Percentiles rank a stretch among this genome's conserved stretches.
Conservation (phyloP, 345 rosid species). For the Syzygium aqueum region DNA sequence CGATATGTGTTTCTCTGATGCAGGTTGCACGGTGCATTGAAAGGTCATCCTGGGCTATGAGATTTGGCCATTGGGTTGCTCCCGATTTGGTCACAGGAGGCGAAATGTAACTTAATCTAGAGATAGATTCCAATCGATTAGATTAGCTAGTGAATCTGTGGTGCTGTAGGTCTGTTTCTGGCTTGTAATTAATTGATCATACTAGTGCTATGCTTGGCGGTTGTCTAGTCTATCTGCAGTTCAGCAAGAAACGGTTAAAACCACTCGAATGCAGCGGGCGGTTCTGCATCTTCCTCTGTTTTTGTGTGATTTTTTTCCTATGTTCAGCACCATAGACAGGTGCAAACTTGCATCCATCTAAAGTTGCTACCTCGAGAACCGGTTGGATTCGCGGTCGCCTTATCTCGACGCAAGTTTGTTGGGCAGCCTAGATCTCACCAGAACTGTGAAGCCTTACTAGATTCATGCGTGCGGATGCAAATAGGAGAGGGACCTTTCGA, state of each 20-base stretch:
- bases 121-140: background rate
- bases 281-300: background rate
- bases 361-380: background rate
- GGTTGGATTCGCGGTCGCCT: background rate
- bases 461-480: background rate
- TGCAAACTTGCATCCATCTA: background rate
- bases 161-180: background rate
- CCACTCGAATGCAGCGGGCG: background rate
- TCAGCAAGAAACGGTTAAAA: background rate
- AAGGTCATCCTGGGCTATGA: background rate
- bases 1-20: background rate
- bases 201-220: background rate
- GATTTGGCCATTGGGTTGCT: background rate
- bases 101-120: background rate
- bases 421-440: background rate
- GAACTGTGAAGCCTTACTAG: background rate
- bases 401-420: background rate
- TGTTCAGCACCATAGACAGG: background rate
- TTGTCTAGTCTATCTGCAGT: background rate
- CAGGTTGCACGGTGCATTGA: background rate
- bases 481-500: background rate
- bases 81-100: background rate
- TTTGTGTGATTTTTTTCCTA: background rate
- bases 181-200: background rate
- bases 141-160: background rate